Evolutionary conservation across 768 basidiomycete species (phyloP).

Genomic region (Cytidiella melzeri): DNA sequence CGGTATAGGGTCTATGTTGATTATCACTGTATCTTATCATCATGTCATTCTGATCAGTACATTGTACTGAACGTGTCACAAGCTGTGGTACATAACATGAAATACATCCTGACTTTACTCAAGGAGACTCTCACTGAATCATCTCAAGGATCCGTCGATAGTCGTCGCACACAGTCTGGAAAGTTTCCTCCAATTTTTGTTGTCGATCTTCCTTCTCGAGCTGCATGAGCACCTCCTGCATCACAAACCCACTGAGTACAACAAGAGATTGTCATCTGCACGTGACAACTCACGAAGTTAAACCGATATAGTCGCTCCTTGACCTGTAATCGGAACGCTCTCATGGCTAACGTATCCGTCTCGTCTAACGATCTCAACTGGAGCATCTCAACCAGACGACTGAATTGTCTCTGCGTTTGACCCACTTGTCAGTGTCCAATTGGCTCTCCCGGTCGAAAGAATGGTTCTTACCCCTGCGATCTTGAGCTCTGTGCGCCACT

Average conservation of each 20-base stretch:
- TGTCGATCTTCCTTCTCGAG: conserved; percentile 82
- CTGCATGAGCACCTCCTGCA: conserved; percentile 81
- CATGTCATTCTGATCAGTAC: too few relatives aligned
- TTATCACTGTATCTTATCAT: too few relatives aligned
- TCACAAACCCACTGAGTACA: background rate
- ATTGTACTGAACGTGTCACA: too few relatives aligned
- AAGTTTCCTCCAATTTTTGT: conserved; percentile 90
- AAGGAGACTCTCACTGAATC: conserved; percentile 8
- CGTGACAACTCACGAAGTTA: conserved; percentile 70
- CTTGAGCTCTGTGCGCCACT: conserved; percentile 78
- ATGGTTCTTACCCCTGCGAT: conserved; percentile 63
- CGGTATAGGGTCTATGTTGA: too few relatives aligned
- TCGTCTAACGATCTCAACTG: conserved; percentile 67
- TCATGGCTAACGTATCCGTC: conserved; percentile 44
- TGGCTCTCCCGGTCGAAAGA: conserved; percentile 5
- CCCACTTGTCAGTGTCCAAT: background rate
- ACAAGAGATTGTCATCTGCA: too few relatives aligned
- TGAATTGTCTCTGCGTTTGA: conserved; percentile 88
- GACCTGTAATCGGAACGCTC: conserved; percentile 76
- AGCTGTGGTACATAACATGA: too few relatives aligned
- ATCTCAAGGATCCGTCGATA: conserved; percentile 73
- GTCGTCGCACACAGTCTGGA: conserved; percentile 77
- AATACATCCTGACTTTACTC: too few relatives aligned
- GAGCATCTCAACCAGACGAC: conserved; percentile 88
- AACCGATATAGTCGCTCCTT: conserved; percentile 94